A percentile compares a stretch with the other conserved stretches of the same genome.
phyloP scores from a whole-genome alignment of 148 eudicot species.

The Vaccinium vitisidaea region DNA sequence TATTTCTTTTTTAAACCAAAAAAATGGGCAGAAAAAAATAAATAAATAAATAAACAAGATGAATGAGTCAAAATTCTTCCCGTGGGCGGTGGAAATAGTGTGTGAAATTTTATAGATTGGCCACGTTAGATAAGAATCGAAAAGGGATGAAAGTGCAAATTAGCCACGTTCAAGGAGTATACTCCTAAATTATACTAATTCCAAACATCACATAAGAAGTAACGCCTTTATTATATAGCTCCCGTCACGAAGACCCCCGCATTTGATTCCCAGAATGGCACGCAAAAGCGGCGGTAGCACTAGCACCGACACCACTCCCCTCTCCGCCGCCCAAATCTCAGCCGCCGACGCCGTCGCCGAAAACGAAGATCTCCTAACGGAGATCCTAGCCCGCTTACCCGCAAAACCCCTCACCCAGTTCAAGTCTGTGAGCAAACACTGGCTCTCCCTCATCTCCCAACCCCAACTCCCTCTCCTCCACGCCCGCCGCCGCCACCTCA shows the following conservation, averaged over 20 bases:
- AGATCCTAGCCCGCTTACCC: background rate
- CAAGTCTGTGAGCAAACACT: slow-evolving; percentile 7
- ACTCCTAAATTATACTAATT: no score
- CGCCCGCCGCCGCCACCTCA: background rate
- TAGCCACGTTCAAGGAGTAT: no score
- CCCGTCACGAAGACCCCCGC: background rate
- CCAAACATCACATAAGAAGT: background rate
- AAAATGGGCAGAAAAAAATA: no score
- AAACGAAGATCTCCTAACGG: background rate
- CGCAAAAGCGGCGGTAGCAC: background rate
- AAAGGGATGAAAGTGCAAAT: no score
- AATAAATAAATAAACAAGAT: no score
- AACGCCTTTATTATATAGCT: background rate
- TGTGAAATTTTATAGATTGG: no score
- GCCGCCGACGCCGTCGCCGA: background rate
- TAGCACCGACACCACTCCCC: background rate
- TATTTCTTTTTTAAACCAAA: no score
- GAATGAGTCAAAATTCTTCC: no score
- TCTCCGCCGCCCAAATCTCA: background rate
- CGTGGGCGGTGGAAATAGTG: no score
- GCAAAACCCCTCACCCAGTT: slow-evolving; percentile 6
- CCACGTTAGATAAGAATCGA: no score
- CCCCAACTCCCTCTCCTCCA: background rate
- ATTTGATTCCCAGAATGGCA: background rate
- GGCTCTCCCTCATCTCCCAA: slow-evolving; percentile 8